A percentile compares a stretch with the other conserved stretches of the same genome.
phyloP scores from a whole-genome alignment of 1,139 yeast genomes.

The Geotrichum carabidarum region DNA sequence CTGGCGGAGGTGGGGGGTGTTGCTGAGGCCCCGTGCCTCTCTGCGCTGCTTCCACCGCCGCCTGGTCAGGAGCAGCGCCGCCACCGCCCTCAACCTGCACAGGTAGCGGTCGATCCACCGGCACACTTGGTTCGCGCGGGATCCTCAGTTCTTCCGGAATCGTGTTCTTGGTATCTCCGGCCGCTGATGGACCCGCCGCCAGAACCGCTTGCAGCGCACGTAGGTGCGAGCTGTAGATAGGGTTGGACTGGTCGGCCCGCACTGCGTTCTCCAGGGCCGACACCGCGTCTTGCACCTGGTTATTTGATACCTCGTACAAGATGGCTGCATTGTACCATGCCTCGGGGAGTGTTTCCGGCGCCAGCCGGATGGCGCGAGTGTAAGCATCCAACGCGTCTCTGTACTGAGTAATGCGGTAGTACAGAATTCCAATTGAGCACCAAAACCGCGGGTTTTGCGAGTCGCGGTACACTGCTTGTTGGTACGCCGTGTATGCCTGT shows the following conservation, averaged over 20 bases:
- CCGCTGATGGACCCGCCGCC: constrained; percentile 3
- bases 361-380: constrained; percentile 89
- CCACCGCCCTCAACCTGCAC: constrained; percentile 11
- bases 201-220: constrained; percentile 12
- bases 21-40: constrained; percentile 8
- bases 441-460: constrained; percentile 96
- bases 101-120: constrained; percentile 22
- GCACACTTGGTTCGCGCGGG: constrained; percentile 19
- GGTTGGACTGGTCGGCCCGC: constrained; percentile 86
- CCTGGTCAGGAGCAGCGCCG: constrained; percentile 11
- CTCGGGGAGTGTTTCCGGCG: constrained; percentile 83
- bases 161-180: constrained; percentile 4
- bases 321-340: constrained; percentile 99
- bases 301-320: constrained; percentile 91
- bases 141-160: constrained; percentile 18
- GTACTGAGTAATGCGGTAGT: constrained; percentile 92
- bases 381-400: constrained; percentile 96
- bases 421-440: constrained; percentile 97
- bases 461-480: constrained; percentile 95
- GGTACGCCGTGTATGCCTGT: constrained; percentile 96
- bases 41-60: constrained; percentile 15
- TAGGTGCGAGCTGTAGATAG: constrained; percentile 87
- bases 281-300: constrained; percentile 87
- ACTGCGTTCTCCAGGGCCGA: constrained; percentile 97
- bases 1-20: not conserved